Evolutionary conservation across 148 eudicot genomes (phyloP), one percentile per base, ranked within the genome.

Genomic region (Rhododendron henanense): DNA sequence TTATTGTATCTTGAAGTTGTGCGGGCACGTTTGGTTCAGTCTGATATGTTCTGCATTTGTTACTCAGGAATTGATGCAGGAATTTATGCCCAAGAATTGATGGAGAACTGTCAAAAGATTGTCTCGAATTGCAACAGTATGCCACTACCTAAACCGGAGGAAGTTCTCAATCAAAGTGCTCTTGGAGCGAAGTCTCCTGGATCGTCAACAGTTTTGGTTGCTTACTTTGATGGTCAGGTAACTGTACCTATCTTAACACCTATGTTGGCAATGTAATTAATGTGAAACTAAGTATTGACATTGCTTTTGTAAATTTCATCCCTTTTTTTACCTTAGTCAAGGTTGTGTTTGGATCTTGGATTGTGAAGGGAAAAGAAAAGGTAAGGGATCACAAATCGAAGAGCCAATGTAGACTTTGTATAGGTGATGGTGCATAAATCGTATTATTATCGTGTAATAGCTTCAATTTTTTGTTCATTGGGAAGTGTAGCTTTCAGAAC

Each of bases 161-260:
- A 92, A 75, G 89, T 92, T 89, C 86, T 96, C 79, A 89, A 74
- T 69, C 87, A 83, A 88, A 86, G 95, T 90, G 93, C 92, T 85
- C 90, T 87, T 65, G 87, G 86, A 79, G 87, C 91, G 45, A 80
- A 87, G 81, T 92, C 94, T 87, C 90, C 93, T 82, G 99, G 99
- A 83, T 89, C 92, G 47, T 94, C 99, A 74, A 91, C 94, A 63
- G 90, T 92, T 90, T 89, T 96, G 87, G 86, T 95, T 90, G 97
- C 94, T 91, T 88, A 92, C 82, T 87, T 95, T 88, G 91, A 91
- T 90, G 90, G 94, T 51, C 90, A 91, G 97, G 99, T 96, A 59
- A 35, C 19, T 73, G 33, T 57, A 83, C 37, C 37, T 33, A 47
- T 11, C 37, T 18, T 9, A 51, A 51, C 81, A 81, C 71, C 35